These are phyloP conservation scores for Phlyctochytrium bullatum DNA, from an alignment of 192 early-diverging fungal genomes.

Conservation along the genomic window DNA sequence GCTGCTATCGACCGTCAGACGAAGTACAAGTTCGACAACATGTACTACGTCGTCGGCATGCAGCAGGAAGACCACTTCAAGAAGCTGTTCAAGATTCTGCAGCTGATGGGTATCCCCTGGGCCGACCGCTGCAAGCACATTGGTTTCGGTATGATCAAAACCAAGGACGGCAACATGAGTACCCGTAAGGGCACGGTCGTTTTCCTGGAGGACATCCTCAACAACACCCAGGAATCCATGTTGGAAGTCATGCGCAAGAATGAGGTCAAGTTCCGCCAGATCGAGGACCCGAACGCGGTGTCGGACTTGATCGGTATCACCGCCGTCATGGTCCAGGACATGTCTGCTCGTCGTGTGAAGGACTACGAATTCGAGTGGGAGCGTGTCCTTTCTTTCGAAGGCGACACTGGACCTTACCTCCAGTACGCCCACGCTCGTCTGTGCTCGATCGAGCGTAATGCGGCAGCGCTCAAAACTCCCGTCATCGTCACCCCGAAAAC, in stretches of 20 bases:
- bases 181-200: slow-evolving; percentile 95
- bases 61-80: slow-evolving; percentile 90
- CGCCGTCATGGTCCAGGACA: slow-evolving; percentile 90
- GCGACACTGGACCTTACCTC: slow-evolving; percentile 98
- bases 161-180: slow-evolving; percentile 76
- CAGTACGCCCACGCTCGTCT: slow-evolving; percentile 98
- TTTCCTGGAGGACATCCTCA: slow-evolving; percentile 93
- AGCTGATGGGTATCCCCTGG: slow-evolving; percentile 79
- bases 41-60: slow-evolving; percentile 88
- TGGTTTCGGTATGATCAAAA: slow-evolving; percentile 91
- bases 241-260: slow-evolving; percentile 89
- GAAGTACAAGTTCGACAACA: slow-evolving; percentile 84
- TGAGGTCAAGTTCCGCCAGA: slow-evolving; percentile 77
- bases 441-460: slow-evolving; percentile 84
- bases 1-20: slow-evolving; percentile 89
- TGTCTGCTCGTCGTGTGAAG: slow-evolving; percentile 83
- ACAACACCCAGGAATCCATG: slow-evolving; percentile 82
- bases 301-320: slow-evolving; percentile 91
- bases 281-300: slow-evolving; percentile 74
- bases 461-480: slow-evolving; percentile 4
- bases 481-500: slow-evolving; percentile 9
- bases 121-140: slow-evolving; percentile 82
- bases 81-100: slow-evolving; percentile 92
- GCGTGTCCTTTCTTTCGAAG: slow-evolving; percentile 93
- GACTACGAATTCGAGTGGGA: slow-evolving; percentile 93